Conservation (phyloP, 192 early-diverging fungal species). For the Polychytrium aggregatum region DNA sequence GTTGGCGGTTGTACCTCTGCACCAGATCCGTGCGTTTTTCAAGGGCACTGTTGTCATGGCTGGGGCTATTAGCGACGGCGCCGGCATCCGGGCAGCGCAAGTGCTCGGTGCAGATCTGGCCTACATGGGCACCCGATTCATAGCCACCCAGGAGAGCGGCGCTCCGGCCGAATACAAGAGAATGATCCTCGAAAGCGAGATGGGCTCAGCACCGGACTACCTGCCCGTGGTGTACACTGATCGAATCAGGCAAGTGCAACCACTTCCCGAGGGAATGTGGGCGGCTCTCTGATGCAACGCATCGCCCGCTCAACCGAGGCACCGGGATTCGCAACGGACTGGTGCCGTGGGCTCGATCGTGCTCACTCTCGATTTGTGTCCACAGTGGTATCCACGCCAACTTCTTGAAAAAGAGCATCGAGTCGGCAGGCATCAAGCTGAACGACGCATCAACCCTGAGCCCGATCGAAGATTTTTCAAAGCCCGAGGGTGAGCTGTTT, state of each 20-base stretch:
- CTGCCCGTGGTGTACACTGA: conserved; percentile 16
- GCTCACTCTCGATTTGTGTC: too few species aligned
- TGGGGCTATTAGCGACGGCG: conserved; percentile 13
- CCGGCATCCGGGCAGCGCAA: conserved; percentile 8
- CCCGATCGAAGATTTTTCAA: conserved; percentile 22
- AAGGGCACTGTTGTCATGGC: conserved; percentile 8
- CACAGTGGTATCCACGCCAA: conserved; percentile 18
- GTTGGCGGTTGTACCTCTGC: too few species aligned
- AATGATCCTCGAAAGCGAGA: conserved; percentile 10
- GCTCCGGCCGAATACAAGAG: conserved; percentile 12
- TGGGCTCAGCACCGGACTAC: conserved; percentile 10
- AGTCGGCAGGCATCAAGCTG: neutral
- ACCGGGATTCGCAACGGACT: too few species aligned
- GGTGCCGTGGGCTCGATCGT: too few species aligned
- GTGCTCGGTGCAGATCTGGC: conserved; percentile 18
- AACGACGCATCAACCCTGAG: too few species aligned
- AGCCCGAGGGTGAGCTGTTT: too few species aligned
- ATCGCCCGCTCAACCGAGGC: too few species aligned
- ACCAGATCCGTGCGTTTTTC: conserved; percentile 8
- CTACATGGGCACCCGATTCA: conserved; percentile 18
- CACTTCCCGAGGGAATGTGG: too few species aligned
- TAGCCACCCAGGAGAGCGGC: conserved; percentile 15
- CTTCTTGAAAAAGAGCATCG: conserved; percentile 3
- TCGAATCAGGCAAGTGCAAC: conserved; percentile 2
- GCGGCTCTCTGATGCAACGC: neutral